These are phyloP conservation scores for Favolaschia claudopus DNA, from an alignment of 768 basidiomycete species.

Conservation along the genomic window DNA sequence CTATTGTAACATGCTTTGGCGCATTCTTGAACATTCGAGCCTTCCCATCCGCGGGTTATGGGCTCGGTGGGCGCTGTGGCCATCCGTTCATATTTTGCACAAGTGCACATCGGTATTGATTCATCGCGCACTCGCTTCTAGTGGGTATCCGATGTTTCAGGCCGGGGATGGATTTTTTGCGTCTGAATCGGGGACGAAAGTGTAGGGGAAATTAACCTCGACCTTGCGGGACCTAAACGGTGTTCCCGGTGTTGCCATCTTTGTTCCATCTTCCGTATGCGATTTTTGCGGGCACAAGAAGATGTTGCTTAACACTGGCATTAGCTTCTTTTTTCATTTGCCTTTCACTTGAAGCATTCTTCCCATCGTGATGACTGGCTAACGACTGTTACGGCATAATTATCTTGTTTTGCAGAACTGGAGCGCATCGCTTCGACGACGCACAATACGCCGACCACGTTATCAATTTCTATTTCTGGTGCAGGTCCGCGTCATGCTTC, in stretches of 20 bases:
- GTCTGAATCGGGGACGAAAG: conserved; percentile 16
- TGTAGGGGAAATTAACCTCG: conserved; percentile 19
- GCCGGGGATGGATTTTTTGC: conserved; percentile 8
- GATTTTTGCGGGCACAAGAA: conserved; percentile 22
- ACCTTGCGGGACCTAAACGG: conserved; percentile 17
- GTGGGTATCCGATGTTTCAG: conserved; percentile 19
- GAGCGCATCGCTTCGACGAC: conserved; percentile 62
- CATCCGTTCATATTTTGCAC: not conserved
- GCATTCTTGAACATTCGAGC: conserved; percentile 14
- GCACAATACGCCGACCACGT: conserved; percentile 41
- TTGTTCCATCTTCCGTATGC: conserved; percentile 9
- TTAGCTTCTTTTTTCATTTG: conserved; percentile 23
- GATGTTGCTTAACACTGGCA: conserved; percentile 3
- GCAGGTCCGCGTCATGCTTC: conserved; percentile 70
- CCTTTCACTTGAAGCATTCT: conserved; percentile 27
- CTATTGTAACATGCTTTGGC: conserved; percentile 28
- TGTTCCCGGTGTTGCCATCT: conserved; percentile 16
- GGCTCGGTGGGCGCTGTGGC: conserved; percentile 34
- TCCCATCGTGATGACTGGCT: conserved; percentile 13
- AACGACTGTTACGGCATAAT: conserved; percentile 34
- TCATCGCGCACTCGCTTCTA: conserved; percentile 12
- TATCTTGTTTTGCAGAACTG: conserved; percentile 55
- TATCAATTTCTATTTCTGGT: conserved; percentile 48
- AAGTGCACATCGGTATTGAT: conserved; percentile 3
- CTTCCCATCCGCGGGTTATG: conserved; percentile 19